Evolutionary conservation across 1,284 basidiomycete genomes (phyloP), one percentile per base, ranked within the genome.

Genomic region (Cutaneotrichosporon sp.): DNA sequence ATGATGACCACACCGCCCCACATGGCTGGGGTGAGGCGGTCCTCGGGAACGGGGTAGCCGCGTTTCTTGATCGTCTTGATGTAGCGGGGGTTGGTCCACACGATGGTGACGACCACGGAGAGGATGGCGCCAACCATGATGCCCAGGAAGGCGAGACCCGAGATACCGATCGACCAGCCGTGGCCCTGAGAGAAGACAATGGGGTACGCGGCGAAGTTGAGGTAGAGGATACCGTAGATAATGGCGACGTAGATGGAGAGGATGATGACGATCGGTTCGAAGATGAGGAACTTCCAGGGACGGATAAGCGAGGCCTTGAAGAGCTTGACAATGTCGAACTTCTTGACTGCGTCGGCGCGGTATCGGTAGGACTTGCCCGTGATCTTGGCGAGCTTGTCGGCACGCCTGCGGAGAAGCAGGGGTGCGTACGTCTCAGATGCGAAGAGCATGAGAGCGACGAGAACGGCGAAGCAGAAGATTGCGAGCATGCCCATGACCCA

Each of bases 401-500:
- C 78, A 26, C 74, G 64, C 14, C 59, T 37, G 26, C 75, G 68
- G 12, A 79, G 66, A 3, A 79, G 63, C 2, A 71, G 62, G 1
- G 77, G 77, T 0, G 75, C 71, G 60, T 79, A 78, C 3, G 77
- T 78, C 63, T 79, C 78, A 8, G 75, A 66, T 25, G 64, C 61
- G 52, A 68, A 58, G 42, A 75, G 35, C 35, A 65, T 52, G 37
- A 66, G 62, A 32, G 27, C n/a, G 33, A 60, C 3, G 17, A 51
- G 29, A 29, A 60, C 31, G 38, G 8, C 17, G 8, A 14, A 48
- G 25, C 54, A 56, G 63, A 79, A 76, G 54, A 78, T 72, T 61
- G 83, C 79, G 75, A 87, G 81, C 51, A 86, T 74, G 78, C 83
- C 85, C 67, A 84, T 84, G 51, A 83, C 82, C 76, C 78, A 79